phyloP scores from a whole-genome alignment of 257 asterid genomes.

The Sherardia arvensis region DNA sequence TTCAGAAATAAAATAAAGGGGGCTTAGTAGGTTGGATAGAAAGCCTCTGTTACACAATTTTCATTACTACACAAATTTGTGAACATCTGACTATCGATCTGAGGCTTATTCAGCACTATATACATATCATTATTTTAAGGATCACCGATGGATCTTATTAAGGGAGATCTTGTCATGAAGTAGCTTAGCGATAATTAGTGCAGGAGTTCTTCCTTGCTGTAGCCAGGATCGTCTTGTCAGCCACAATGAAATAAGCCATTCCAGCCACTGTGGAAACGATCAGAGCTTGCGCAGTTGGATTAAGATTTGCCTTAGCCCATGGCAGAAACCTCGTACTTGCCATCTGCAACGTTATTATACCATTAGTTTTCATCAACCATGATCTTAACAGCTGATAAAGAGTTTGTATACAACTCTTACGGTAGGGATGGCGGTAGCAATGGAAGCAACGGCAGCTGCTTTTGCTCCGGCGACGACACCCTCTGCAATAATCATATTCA shows the following conservation, averaged over 20 bases:
- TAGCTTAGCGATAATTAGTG: not conserved
- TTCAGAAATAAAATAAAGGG: too few species aligned
- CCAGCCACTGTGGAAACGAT: conserved; percentile 44
- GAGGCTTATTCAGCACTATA: not conserved
- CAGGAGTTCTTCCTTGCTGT: conserved; percentile 1
- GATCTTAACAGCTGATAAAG: too few species aligned
- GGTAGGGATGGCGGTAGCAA: conserved; percentile 91
- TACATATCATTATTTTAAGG: not conserved
- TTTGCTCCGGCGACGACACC: conserved; percentile 79
- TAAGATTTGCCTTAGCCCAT: conserved; percentile 75
- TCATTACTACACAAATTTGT: too few species aligned
- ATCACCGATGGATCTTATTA: not conserved
- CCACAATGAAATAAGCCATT: not conserved
- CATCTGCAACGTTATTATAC: conserved; percentile 25
- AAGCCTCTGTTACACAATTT: too few species aligned
- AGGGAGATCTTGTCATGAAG: not conserved
- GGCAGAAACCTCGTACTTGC: conserved; percentile 76
- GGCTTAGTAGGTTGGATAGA: too few species aligned
- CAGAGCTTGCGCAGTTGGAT: conserved; percentile 89
- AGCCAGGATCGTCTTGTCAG: not conserved
- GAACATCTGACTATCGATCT: too few species aligned
- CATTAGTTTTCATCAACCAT: not conserved
- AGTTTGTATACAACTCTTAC: conserved; percentile 14
- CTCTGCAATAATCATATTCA: conserved; percentile 39
- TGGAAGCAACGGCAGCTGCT: conserved; percentile 66